Evolutionary conservation across 352 stramenopile genomes (phyloP).

Genomic region (Phytophthora kernoviae): DNA sequence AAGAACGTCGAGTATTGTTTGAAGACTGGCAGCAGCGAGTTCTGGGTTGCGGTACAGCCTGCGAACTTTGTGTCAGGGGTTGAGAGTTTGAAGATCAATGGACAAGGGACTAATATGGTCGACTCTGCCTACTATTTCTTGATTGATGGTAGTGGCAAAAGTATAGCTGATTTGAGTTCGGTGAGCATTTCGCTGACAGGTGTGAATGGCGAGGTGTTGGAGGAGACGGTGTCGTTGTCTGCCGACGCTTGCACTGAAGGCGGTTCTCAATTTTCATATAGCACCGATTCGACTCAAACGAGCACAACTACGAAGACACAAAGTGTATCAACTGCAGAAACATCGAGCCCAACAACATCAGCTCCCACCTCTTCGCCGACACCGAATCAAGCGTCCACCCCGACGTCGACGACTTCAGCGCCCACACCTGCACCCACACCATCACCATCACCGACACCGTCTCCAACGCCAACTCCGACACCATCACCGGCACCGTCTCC

Average conservation of each 20-base stretch:
- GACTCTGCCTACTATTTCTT: conserved; percentile 62
- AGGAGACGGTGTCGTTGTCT: conserved; percentile 52
- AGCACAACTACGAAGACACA: conserved; percentile 1
- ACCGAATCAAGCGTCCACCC: not conserved
- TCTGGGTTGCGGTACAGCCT: conserved; percentile 57
- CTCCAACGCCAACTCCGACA: not conserved
- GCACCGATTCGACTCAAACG: conserved; percentile 14
- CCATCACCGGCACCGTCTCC: not conserved
- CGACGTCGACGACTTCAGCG: not conserved
- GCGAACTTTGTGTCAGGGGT: conserved; percentile 51
- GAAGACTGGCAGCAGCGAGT: conserved; percentile 52
- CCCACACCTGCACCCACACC: no score
- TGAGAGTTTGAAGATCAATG: conserved; percentile 49
- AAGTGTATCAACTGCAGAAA: not conserved
- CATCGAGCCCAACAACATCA: conserved; percentile 2
- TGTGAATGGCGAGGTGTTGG: conserved; percentile 45
- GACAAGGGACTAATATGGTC: conserved; percentile 51
- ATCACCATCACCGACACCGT: conserved; percentile 5
- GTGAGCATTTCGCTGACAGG: conserved; percentile 39
- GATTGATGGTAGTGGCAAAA: conserved; percentile 40
- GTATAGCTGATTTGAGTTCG: conserved; percentile 33
- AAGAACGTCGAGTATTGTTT: conserved; percentile 60
- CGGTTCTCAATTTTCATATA: conserved; percentile 48
- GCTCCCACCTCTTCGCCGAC: conserved; percentile 6
- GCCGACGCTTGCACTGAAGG: conserved; percentile 48